phyloP scores from a whole-genome alignment of 129 eudicot genomes.

The Artemisia argyi region DNA sequence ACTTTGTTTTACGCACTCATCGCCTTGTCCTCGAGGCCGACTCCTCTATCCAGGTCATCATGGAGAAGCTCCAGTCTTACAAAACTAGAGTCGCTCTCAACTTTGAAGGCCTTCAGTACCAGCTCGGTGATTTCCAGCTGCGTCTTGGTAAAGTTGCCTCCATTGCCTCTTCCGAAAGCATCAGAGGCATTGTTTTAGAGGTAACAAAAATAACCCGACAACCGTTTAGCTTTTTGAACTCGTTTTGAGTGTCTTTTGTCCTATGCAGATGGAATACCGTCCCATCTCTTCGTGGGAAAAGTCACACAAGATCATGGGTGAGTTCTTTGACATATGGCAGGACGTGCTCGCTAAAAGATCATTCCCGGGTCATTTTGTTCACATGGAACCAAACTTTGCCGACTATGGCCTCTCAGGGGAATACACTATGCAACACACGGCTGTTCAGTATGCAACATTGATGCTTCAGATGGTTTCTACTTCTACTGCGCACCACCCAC shows the following conservation, averaged over 20 bases:
- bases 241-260: not conserved
- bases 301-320: slow-evolving; percentile 74
- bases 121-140: slow-evolving; percentile 93
- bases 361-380: slow-evolving; percentile 89
- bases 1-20: slow-evolving; percentile 72
- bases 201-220: slow-evolving; percentile 31
- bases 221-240: not conserved
- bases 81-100: slow-evolving; percentile 78
- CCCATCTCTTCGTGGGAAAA: slow-evolving; percentile 88
- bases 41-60: slow-evolving; percentile 69
- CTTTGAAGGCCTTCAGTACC: slow-evolving; percentile 93
- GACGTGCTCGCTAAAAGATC: slow-evolving; percentile 75
- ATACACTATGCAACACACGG: slow-evolving; percentile 78
- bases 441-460: slow-evolving; percentile 79
- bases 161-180: slow-evolving; percentile 68
- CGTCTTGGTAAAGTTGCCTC: slow-evolving; percentile 87
- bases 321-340: slow-evolving; percentile 76
- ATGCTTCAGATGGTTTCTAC: slow-evolving; percentile 85
- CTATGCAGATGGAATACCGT: slow-evolving; percentile 77
- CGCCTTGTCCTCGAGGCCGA: slow-evolving; percentile 82
- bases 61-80: slow-evolving; percentile 92
- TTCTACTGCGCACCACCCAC: slow-evolving; percentile 40
- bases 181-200: slow-evolving; percentile 96
- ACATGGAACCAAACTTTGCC: slow-evolving; percentile 66
- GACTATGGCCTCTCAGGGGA: slow-evolving; percentile 79